Percentiles rank a stretch among this genome's conserved stretches.
phyloP scores from a whole-genome alignment of 768 basidiomycete species.

The Tricholoma furcatifolium region DNA sequence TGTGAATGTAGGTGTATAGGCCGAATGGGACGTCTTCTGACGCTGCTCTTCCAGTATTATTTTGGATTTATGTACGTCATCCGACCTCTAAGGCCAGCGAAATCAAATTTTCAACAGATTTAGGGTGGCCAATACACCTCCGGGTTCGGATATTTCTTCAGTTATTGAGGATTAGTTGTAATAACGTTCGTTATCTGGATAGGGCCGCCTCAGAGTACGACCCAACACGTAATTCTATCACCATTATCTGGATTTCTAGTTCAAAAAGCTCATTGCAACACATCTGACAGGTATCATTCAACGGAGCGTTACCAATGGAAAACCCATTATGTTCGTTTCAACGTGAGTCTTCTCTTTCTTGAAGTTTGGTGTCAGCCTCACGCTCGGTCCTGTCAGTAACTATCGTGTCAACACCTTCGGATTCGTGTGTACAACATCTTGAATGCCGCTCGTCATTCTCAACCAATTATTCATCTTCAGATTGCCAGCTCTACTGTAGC shows the following conservation, averaged over 20 bases:
- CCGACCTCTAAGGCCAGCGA: background rate
- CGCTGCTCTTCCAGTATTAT: slow-evolving; percentile 35
- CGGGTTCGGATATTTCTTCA: slow-evolving; percentile 28
- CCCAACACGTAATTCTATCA: slow-evolving; percentile 40
- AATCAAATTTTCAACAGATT: background rate
- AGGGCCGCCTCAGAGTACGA: slow-evolving; percentile 47
- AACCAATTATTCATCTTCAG: slow-evolving; percentile 19
- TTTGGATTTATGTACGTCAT: slow-evolving; percentile 35
- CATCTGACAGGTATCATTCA: slow-evolving; percentile 42
- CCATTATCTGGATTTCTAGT: background rate
- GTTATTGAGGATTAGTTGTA: background rate
- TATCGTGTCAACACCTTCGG: slow-evolving; percentile 60
- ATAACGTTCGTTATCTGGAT: background rate
- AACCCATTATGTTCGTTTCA: slow-evolving; percentile 59
- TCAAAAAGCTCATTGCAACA: background rate
- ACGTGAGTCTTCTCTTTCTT: slow-evolving; percentile 29
- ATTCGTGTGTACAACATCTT: slow-evolving; percentile 36
- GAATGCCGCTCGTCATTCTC: background rate
- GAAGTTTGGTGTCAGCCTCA: background rate
- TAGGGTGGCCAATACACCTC: slow-evolving; percentile 51
- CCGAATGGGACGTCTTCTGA: slow-evolving; percentile 24
- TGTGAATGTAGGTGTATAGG: slow-evolving; percentile 31
- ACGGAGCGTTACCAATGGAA: slow-evolving; percentile 42
- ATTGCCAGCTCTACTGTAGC: slow-evolving; percentile 45
- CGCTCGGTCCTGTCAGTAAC: slow-evolving; percentile 33